Conservation (phyloP, 306 rosid genomes). For the Chamaecrista fasciculata region DNA sequence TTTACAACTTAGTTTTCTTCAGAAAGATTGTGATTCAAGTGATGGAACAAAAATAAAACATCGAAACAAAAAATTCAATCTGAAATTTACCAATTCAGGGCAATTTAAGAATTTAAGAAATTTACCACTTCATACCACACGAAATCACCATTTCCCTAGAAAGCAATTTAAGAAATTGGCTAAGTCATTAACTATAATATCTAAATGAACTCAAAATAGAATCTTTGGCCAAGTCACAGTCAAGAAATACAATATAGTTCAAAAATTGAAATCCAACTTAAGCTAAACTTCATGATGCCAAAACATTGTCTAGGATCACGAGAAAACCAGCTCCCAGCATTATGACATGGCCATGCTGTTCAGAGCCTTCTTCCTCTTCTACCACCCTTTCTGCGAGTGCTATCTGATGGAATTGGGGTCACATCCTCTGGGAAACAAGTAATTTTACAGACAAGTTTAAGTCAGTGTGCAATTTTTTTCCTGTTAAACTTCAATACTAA, state of each 20-base stretch:
- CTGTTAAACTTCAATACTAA: not conserved
- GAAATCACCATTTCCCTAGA: not conserved
- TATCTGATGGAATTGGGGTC: slow-evolving; percentile 85
- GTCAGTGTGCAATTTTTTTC: not conserved
- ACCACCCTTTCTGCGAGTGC: slow-evolving; percentile 96
- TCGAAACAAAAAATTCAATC: too few relatives aligned
- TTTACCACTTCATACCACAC: not conserved
- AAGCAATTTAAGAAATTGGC: slow-evolving; percentile 8
- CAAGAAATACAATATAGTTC: slow-evolving; percentile 24
- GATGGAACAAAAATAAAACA: too few relatives aligned
- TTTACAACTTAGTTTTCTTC: too few relatives aligned
- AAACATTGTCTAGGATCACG: slow-evolving; percentile 21
- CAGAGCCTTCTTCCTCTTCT: slow-evolving; percentile 86
- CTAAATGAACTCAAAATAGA: not conserved
- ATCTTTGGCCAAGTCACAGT: slow-evolving; percentile 11
- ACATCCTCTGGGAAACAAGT: slow-evolving; percentile 70
- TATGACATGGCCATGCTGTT: slow-evolving; percentile 18
- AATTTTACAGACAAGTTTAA: not conserved
- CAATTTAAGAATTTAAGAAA: too few relatives aligned
- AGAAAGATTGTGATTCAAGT: too few relatives aligned
- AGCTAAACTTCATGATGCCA: slow-evolving; percentile 29
- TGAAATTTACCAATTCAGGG: too few relatives aligned
- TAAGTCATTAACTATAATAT: not conserved
- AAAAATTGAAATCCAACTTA: slow-evolving; percentile 29
- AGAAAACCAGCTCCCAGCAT: not conserved